Base-by-base conservation (phyloP, 1,139 yeast species). In the Kurtzmaniella quercitrusa region DNA sequence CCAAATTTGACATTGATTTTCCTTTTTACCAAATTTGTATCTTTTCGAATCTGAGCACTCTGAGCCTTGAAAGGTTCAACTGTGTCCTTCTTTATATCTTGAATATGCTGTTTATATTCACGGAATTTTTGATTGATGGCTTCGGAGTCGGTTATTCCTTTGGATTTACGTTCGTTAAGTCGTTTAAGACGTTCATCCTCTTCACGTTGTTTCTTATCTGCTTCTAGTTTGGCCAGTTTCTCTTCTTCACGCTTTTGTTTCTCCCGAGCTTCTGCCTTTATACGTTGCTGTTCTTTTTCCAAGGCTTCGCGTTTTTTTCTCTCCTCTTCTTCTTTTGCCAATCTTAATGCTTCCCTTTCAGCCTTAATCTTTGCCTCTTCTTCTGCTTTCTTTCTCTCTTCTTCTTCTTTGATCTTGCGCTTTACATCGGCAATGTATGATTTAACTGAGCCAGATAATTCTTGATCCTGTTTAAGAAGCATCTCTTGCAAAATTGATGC, bases 1-100 rank as follows among this genome's bases (percentile, higher is more conserved):
- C 98, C 98, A 51, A 94, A 80, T 55, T 84, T 85, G 4, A 96
- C 95, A 54, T 88, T 88, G 50, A 93, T 78, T 53, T 83, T 80
- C 42, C 97, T 71, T 56, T 84, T 84, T 42, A 52, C 62, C 58
- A 56, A 61, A 22, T 75, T 73, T 20, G 74, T 65, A 16, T 61
- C 63, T 46, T 68, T 69, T 47, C 43, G 19, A 23, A 76, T 71
- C 39, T 73, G 56, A 18, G 68, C 74, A 23, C 70, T 66, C 45
- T 80, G 66, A 6, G 50, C 48, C 42, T 57, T 57, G 5, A 83
- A 74, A 33, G 68, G 71, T 33, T 65, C 70, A 7, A 78, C 82
- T 32, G 91, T 73, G 19, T 74, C 68, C 1, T 54, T 50, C 53
- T 88, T 87, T 47, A 88, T 85, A 33, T 74, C 75, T 5, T 57